These are phyloP conservation scores for grape (Vitis vinifera) DNA, from an alignment of 164 flowering plant species.

Conservation along the genomic window ASM3070453v1 NC_081806.1:20664001-20664500, in stretches of 20 bases:
- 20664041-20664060: constrained; percentile 64
- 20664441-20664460: constrained; percentile 48
- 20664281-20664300: constrained; percentile 53
- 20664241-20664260: constrained; percentile 68
- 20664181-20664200: constrained; percentile 36
- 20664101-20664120: constrained; percentile 86
- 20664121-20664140: constrained; percentile 57
- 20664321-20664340: constrained; percentile 53
- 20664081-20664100: constrained; percentile 57
- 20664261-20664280: constrained; percentile 66
- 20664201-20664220: constrained; percentile 76
- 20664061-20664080: constrained; percentile 64
- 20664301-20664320: constrained; percentile 36
- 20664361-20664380: constrained; percentile 51
- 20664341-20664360: constrained; percentile 62
- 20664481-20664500: constrained; percentile 81
- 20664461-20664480: constrained; percentile 98
- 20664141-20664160: constrained; percentile 59
- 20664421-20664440: constrained; percentile 68
- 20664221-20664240: constrained; percentile 55
- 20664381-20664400: constrained; percentile 41
- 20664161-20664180: constrained; percentile 65
- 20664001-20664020: constrained; percentile 56
- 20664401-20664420: constrained; percentile 76
- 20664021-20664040: constrained; percentile 48